A percentile compares a stretch with the other conserved stretches of the same genome.
phyloP scores from a whole-genome alignment of 148 eudicot species.

The Vaccinium corymbosum region DNA sequence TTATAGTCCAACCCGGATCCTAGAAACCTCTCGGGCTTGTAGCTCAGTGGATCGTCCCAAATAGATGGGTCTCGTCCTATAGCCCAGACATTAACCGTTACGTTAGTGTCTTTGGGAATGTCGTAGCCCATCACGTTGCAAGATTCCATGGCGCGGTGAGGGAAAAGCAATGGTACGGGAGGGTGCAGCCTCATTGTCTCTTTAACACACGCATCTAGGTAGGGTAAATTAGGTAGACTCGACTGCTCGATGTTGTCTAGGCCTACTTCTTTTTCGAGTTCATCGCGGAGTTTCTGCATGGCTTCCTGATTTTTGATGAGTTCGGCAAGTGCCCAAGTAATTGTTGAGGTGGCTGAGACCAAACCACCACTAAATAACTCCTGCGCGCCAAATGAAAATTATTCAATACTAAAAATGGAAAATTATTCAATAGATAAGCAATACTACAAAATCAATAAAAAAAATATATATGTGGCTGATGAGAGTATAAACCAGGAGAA shows the following conservation, averaged over 20 bases:
- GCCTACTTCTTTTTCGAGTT: neutral
- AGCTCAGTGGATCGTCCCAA: constrained; percentile 30
- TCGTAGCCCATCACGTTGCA: constrained; percentile 22
- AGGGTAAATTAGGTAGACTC: constrained; percentile 17
- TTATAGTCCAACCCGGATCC: constrained; percentile 16
- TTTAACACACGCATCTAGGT: constrained; percentile 27
- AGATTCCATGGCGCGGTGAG: constrained; percentile 20
- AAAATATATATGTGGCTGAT: neutral
- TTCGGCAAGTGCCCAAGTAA: constrained; percentile 25
- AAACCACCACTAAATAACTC: constrained; percentile 26
- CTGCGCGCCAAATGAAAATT: neutral
- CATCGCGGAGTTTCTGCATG: constrained; percentile 22
- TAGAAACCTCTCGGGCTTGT: constrained; percentile 35
- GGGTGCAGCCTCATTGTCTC: constrained; percentile 24
- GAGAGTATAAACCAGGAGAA: neutral
- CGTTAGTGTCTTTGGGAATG: constrained; percentile 23
- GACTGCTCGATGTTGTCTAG: neutral
- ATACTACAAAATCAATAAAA: neutral
- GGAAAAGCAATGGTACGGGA: constrained; percentile 22
- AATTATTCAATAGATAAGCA: neutral
- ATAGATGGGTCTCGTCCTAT: constrained; percentile 25
- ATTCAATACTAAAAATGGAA: too few species aligned
- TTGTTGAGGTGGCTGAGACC: constrained; percentile 14
- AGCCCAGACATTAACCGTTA: constrained; percentile 26
- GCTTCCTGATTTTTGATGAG: constrained; percentile 12